These are phyloP conservation scores for Xanthoceras sorbifolium DNA, from an alignment of 345 rosid species.

Conservation along the genomic window DNA sequence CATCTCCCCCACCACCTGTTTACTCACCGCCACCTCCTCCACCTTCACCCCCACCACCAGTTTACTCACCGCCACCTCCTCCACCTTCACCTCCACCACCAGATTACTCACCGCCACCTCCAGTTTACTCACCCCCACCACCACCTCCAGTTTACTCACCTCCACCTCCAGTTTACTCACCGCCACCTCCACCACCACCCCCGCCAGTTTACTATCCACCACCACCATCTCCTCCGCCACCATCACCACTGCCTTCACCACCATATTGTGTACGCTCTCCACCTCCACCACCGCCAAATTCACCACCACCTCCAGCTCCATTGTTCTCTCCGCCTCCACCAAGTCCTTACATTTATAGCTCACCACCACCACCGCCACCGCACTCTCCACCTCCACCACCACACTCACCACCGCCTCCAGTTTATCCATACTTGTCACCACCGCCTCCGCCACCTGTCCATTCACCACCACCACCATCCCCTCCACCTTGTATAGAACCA, in stretches of 20 bases:
- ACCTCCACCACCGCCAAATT: slow-evolving; percentile 40
- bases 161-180: slow-evolving; percentile 23
- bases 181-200: slow-evolving; percentile 18
- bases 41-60: slow-evolving; percentile 36
- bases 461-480: slow-evolving; percentile 60
- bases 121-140: slow-evolving; percentile 28
- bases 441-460: slow-evolving; percentile 53
- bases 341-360: slow-evolving; percentile 37
- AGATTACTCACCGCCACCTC: slow-evolving; percentile 33
- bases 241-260: slow-evolving; percentile 30
- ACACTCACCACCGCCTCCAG: slow-evolving; percentile 49
- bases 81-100: slow-evolving; percentile 50
- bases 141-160: slow-evolving; percentile 38
- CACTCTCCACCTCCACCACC: slow-evolving; percentile 39
- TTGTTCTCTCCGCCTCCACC: slow-evolving; percentile 51
- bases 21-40: slow-evolving; percentile 46
- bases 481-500: slow-evolving; percentile 60
- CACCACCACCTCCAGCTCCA: slow-evolving; percentile 38
- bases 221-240: slow-evolving; percentile 32
- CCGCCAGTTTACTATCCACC: slow-evolving; percentile 29
- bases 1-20: slow-evolving; percentile 46
- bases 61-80: slow-evolving; percentile 23
- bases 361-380: slow-evolving; percentile 54
- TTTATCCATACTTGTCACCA: slow-evolving; percentile 49
- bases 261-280: slow-evolving; percentile 28